Evolutionary conservation across 495 filamentous ascomycete genomes (phyloP), one percentile per base, ranked within the genome.

Genomic region (Aspergillus cristatus): DNA sequence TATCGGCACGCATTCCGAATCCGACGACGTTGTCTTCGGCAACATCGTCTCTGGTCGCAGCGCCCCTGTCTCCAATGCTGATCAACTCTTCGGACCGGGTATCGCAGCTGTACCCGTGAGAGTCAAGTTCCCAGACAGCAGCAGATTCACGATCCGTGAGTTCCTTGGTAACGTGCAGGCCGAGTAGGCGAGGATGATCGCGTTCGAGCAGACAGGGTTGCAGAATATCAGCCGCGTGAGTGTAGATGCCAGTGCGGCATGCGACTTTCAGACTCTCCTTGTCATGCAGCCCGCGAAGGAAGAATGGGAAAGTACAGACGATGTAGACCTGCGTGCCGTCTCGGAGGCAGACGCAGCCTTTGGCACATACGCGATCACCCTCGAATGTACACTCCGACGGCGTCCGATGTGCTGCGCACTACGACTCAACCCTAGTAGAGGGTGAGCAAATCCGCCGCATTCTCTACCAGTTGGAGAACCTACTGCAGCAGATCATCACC

Each of bases 141-240:
- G 38, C 4, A 42, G 37, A 14, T 14, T 43, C 20, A 60, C 53
- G 4, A 45, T 67, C 2, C 17, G 18, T 7, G 44, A 62, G 6
- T 58, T 59, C 41, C 47, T 81, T 6, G 46, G 60, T 20, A 32
- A 54, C 0, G 29, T 74, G 1, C 69, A 72, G 30, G 32, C 37
- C 7, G 48, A 62, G 42, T 46, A 46, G 11, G 43, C 40, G 7
- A 44, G 54, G n/a, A 60, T 71, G 47, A 60, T 64, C n/a, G 37
- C 56, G 2, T 65, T 60, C 37, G 61, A 74, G 35, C 70, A 73
- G 18, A 36, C 51, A 8, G 70, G 70, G 7, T 43, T 76, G 6
- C 66, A 70, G 46, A 61, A 78, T 35, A 82, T 84, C 35, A 54
- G 66, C 25, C 51, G 53, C 3, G 45, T 80, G 16, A 71, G 63